A percentile compares a stretch with the other conserved stretches of the same genome.
phyloP scores from a whole-genome alignment of 2,329 filamentous ascomycete genomes.

The Nothopassalora personata region DNA sequence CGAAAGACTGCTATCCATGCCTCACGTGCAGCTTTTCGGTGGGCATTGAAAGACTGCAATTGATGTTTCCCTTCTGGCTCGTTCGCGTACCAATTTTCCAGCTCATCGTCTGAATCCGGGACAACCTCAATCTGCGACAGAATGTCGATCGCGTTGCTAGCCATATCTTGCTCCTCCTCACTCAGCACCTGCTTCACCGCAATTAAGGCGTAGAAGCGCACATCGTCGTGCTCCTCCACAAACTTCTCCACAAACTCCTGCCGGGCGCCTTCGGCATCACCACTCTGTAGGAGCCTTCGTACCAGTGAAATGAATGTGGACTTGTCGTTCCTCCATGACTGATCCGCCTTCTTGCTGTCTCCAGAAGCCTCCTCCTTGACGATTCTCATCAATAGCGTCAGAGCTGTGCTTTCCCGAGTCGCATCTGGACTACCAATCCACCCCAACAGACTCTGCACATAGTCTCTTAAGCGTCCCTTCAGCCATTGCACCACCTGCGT shows the following conservation, averaged over 20 bases:
- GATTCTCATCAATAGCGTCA: slow-evolving; percentile 77
- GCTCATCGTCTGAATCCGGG: slow-evolving; percentile 60
- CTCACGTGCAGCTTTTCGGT: slow-evolving; percentile 76
- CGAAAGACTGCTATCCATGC: slow-evolving; percentile 78
- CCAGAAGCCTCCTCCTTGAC: slow-evolving; percentile 70
- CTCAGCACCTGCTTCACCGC: slow-evolving; percentile 56
- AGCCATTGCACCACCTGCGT: slow-evolving; percentile 71
- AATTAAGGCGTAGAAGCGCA: slow-evolving; percentile 76
- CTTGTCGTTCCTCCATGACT: slow-evolving; percentile 59
- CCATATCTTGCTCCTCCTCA: slow-evolving; percentile 35
- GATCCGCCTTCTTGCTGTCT: slow-evolving; percentile 46
- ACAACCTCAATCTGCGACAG: slow-evolving; percentile 64
- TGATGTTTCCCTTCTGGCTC: slow-evolving; percentile 62
- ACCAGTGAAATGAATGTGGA: slow-evolving; percentile 62
- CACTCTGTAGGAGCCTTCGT: slow-evolving; percentile 53
- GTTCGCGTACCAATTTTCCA: slow-evolving; percentile 63
- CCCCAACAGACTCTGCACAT: slow-evolving; percentile 47
- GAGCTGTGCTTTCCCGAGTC: slow-evolving; percentile 59
- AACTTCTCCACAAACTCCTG: slow-evolving; percentile 73
- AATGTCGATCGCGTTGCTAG: slow-evolving; percentile 57
- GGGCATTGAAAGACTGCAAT: slow-evolving; percentile 60
- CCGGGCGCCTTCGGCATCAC: slow-evolving; percentile 55
- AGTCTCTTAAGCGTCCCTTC: slow-evolving; percentile 67
- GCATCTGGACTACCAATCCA: slow-evolving; percentile 58
- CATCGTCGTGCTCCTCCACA: slow-evolving; percentile 73